Conservation (phyloP, 2,329 filamentous ascomycete genomes). For the Xylaria sp. region DNA sequence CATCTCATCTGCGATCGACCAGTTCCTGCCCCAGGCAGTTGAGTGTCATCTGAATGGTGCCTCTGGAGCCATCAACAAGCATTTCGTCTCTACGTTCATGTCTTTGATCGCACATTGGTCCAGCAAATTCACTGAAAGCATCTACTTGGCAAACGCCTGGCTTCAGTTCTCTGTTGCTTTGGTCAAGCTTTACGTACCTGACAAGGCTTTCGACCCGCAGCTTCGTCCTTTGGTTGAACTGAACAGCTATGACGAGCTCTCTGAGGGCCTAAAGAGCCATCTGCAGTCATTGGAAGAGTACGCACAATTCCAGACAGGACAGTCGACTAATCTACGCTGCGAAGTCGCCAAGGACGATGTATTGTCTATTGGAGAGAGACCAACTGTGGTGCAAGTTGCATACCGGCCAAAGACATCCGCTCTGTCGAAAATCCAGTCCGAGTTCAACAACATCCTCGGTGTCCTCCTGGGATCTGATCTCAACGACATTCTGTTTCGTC, state of each 20-base stretch:
- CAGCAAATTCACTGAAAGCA: conserved; percentile 21
- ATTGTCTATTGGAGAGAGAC: conserved; percentile 57
- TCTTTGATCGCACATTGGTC: conserved; percentile 38
- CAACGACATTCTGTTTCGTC: conserved; percentile 35
- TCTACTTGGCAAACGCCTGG: conserved; percentile 58
- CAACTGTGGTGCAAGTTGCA: conserved; percentile 58
- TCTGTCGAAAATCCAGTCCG: conserved; percentile 68
- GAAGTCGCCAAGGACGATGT: conserved; percentile 59
- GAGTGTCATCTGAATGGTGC: conserved; percentile 15
- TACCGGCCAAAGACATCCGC: conserved; percentile 66
- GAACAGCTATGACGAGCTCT: conserved; percentile 51
- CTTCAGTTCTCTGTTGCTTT: conserved; percentile 68
- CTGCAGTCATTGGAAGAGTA: conserved; percentile 59
- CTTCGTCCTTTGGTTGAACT: conserved; percentile 61
- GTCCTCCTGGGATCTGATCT: conserved; percentile 50
- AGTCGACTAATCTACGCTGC: conserved; percentile 61
- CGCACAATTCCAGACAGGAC: conserved; percentile 62
- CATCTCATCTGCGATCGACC: conserved; percentile 26
- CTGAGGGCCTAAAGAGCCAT: conserved; percentile 49
- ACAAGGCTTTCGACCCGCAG: conserved; percentile 79
- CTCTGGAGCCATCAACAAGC: conserved; percentile 32
- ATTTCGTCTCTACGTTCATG: conserved; percentile 42
- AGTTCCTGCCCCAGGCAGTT: conserved; percentile 23
- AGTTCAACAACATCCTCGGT: conserved; percentile 73
- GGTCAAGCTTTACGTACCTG: conserved; percentile 76